These are phyloP conservation scores for Samsoniella hepiali DNA, from an alignment of 2,329 filamentous ascomycete genomes.

Conservation along the genomic window DNA sequence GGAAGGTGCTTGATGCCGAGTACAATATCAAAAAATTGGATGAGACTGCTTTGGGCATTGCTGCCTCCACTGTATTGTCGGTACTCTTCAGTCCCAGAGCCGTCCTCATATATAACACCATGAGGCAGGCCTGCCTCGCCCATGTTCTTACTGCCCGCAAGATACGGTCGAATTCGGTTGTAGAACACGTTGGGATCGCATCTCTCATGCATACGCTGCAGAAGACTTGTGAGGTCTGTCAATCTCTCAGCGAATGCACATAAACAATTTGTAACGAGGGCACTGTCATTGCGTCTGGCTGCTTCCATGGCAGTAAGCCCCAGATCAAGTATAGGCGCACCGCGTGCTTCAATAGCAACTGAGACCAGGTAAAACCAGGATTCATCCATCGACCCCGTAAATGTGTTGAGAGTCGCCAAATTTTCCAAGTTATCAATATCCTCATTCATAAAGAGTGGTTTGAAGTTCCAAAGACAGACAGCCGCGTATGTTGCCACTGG, in stretches of 20 bases:
- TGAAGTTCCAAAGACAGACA: slow-evolving; percentile 94
- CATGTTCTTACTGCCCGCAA: slow-evolving; percentile 98
- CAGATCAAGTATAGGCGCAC: slow-evolving; percentile 78
- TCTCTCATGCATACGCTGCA: slow-evolving; percentile 90
- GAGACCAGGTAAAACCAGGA: slow-evolving; percentile 98
- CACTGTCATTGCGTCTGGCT: slow-evolving; percentile 65
- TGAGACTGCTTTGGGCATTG: slow-evolving; percentile 93
- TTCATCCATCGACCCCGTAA: slow-evolving; percentile 92
- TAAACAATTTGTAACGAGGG: slow-evolving; percentile 74
- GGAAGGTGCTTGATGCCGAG: slow-evolving; percentile 87
- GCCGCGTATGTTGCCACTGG: slow-evolving; percentile 93
- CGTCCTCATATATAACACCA: slow-evolving; percentile 85
- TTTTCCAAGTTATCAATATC: slow-evolving; percentile 81
- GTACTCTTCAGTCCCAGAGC: slow-evolving; percentile 64
- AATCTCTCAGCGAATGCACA: slow-evolving; percentile 79
- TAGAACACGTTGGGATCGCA: slow-evolving; percentile 96
- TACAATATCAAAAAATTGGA: slow-evolving; percentile 95
- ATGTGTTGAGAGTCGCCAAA: slow-evolving; percentile 80
- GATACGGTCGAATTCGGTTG: slow-evolving; percentile 89
- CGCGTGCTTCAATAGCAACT: slow-evolving; percentile 90
- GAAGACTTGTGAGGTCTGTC: slow-evolving; percentile 74
- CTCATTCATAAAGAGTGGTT: slow-evolving; percentile 82
- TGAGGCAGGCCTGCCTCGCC: slow-evolving; percentile 83
- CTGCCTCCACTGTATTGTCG: slow-evolving; percentile 89
- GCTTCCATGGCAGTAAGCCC: slow-evolving; percentile 87